These are phyloP conservation scores for Friedmanniomyces simplex DNA, from an alignment of 495 filamentous ascomycete species.

Conservation along the genomic window DNA sequence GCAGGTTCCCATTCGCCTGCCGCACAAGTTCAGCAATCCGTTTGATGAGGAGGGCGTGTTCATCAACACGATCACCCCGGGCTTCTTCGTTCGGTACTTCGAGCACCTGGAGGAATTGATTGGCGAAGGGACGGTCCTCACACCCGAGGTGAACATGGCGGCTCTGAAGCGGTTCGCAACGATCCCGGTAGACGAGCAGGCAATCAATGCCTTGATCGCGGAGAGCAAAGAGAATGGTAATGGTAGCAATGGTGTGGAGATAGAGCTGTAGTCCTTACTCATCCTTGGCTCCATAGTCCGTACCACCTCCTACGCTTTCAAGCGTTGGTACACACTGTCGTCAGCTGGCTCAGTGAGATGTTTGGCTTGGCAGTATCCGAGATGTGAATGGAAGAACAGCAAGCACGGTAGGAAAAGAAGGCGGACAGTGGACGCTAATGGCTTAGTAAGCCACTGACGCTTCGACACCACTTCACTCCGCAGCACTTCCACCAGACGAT, in stretches of 20 bases:
- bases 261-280: neutral
- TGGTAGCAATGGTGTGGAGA: neutral
- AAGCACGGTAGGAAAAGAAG: too few species aligned
- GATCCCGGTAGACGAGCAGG: constrained; percentile 21
- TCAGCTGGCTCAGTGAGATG: too few species aligned
- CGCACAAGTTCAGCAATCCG: constrained; percentile 43
- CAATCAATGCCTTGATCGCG: neutral
- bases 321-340: neutral
- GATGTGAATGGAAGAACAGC: too few species aligned
- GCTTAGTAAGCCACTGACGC: too few species aligned
- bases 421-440: too few species aligned
- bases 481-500: too few species aligned
- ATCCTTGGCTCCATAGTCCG: neutral
- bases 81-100: constrained; percentile 40
- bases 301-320: neutral
- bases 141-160: constrained; percentile 27
- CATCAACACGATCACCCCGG: constrained; percentile 45
- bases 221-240: neutral
- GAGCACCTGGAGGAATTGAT: constrained; percentile 32
- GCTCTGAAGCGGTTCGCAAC: constrained; percentile 36
- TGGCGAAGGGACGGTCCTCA: constrained; percentile 26
- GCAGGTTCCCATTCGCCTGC: constrained; percentile 37
- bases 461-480: too few species aligned
- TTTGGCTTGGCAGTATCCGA: too few species aligned
- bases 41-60: constrained; percentile 41